Conservation (phyloP, 2,329 filamentous ascomycete genomes). For the Amauroascus niger region DNA sequence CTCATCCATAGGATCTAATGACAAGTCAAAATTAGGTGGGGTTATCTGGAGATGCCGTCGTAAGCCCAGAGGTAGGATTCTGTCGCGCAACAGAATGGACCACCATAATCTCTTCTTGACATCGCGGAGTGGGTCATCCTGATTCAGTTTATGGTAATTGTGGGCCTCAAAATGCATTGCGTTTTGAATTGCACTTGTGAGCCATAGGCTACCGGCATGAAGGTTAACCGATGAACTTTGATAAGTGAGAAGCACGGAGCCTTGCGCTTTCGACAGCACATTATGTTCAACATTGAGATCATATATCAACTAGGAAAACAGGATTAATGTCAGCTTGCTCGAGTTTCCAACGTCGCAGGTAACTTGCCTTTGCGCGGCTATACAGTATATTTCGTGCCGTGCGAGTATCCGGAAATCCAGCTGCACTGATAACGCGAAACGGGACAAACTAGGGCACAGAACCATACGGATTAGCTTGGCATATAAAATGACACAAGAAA, state of each 20-base stretch:
- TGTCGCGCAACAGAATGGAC: constrained; percentile 46
- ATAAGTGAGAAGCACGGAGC: constrained; percentile 24
- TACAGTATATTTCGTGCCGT: constrained; percentile 40
- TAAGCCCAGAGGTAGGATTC: constrained; percentile 42
- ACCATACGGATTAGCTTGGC: constrained; percentile 17
- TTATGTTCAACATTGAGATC: constrained; percentile 24
- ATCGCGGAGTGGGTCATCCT: constrained; percentile 28
- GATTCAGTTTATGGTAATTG: constrained; percentile 37
- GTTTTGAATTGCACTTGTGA: constrained; percentile 43
- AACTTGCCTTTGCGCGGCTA: constrained; percentile 33
- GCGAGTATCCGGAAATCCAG: constrained; percentile 37
- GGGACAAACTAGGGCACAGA: constrained; percentile 36
- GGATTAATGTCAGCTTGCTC: not conserved
- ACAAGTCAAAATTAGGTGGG: constrained; percentile 39
- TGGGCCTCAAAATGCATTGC: constrained; percentile 39
- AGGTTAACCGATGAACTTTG: constrained; percentile 34
- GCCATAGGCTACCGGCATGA: constrained; percentile 34
- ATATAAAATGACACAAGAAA: constrained; percentile 15
- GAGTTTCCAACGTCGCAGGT: not conserved
- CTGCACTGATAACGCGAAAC: constrained; percentile 34
- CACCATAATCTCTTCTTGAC: constrained; percentile 46
- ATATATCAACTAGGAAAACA: constrained; percentile 23
- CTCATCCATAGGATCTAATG: constrained; percentile 31
- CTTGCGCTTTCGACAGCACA: constrained; percentile 25
- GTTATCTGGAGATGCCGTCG: constrained; percentile 45